Evolutionary conservation across 805 yeast species (phyloP).

Genomic region (Metschnikowia koreensis): DNA sequence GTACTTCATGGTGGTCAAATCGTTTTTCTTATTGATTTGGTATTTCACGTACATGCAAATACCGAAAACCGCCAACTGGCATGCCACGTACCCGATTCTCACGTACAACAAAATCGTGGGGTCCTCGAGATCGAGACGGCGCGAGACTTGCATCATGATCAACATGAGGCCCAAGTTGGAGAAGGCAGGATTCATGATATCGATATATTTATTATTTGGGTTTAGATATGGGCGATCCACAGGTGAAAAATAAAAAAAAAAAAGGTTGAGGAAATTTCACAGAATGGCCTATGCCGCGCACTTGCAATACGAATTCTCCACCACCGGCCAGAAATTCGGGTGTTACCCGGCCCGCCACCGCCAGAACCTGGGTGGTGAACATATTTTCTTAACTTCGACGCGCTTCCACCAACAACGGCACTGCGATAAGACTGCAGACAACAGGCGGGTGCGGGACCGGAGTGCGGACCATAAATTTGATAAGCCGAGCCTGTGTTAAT

Average conservation of each 20-base stretch:
- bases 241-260: no score
- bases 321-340: neutral
- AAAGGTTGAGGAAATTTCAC: no score
- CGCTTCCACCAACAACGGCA: neutral
- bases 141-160: slow-evolving; percentile 93
- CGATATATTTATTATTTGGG: neutral
- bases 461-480: no score
- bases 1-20: slow-evolving; percentile 87
- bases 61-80: slow-evolving; percentile 62
- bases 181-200: slow-evolving; percentile 79
- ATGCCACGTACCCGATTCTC: slow-evolving; percentile 65
- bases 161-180: slow-evolving; percentile 87
- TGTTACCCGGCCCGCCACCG: slow-evolving; percentile 1
- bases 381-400: neutral
- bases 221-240: no score
- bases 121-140: slow-evolving; percentile 84
- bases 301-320: no score
- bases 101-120: slow-evolving; percentile 71
- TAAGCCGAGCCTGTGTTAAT: no score
- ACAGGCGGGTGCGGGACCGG: no score
- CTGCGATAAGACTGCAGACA: neutral
- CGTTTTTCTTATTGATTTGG: slow-evolving; percentile 71
- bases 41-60: slow-evolving; percentile 65
- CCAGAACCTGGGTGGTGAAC: no score
- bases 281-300: no score